Evolutionary conservation across 106 monocot genomes (phyloP).

Genomic region (Ottelia alismoides): DNA sequence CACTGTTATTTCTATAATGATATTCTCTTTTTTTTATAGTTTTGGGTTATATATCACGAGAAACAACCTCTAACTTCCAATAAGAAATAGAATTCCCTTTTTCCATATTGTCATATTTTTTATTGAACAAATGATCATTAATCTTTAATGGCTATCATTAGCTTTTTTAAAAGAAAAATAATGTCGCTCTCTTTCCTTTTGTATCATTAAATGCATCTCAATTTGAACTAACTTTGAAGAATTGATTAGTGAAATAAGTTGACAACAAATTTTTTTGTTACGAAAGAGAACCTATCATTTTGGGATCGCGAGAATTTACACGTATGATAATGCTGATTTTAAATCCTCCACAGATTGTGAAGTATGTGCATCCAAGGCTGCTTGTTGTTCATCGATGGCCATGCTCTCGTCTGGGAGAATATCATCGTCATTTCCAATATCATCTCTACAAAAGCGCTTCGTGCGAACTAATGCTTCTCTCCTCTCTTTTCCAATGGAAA

Average conservation of each 20-base stretch:
- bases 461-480: constrained; percentile 76
- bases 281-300: not conserved
- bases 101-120: not conserved
- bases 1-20: no score
- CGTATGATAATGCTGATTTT: constrained; percentile 33
- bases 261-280: not conserved
- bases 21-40: no score
- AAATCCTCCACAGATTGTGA: constrained; percentile 42
- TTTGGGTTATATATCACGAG: no score
- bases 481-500: constrained; percentile 76
- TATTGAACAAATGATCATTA: not conserved
- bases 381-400: constrained; percentile 65
- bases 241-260: not conserved
- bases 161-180: not conserved
- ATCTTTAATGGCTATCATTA: not conserved
- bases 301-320: constrained; percentile 32
- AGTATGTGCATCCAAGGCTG: constrained; percentile 40
- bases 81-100: no score
- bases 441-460: constrained; percentile 79
- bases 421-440: constrained; percentile 24
- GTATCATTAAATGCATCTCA: not conserved
- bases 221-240: not conserved
- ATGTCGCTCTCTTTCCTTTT: not conserved
- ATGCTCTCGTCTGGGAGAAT: constrained; percentile 37
- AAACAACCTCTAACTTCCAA: no score